Percentiles rank a stretch among this genome's conserved stretches.
These are phyloP conservation scores for Plectosphaerella sp. DNA, from an alignment of 2,329 filamentous ascomycete genomes.

Conservation along the genomic window DNA sequence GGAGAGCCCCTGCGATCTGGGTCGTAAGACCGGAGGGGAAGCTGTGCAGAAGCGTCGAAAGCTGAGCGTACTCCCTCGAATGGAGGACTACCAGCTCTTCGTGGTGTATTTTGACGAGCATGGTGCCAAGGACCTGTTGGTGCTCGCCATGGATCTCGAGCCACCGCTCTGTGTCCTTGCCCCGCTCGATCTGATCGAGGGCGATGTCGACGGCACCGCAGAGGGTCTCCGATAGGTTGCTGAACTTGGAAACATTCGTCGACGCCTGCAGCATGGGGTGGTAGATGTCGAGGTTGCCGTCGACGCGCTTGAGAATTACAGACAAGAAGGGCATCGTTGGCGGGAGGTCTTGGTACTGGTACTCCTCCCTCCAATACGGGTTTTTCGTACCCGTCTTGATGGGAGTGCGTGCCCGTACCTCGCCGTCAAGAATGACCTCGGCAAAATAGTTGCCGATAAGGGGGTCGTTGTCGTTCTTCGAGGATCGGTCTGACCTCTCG, in stretches of 20 bases:
- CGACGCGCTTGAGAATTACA: conserved; percentile 65
- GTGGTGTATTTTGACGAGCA: conserved; percentile 76
- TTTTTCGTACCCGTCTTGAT: conserved; percentile 67
- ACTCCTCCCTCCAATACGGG: conserved; percentile 80
- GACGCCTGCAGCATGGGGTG: conserved; percentile 38
- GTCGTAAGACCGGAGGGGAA: conserved; percentile 81
- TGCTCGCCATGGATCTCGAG: conserved; percentile 74
- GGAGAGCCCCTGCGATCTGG: conserved; percentile 76
- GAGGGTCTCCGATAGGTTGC: conserved; percentile 44
- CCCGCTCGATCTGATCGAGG: conserved; percentile 71
- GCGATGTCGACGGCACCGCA: conserved; percentile 77
- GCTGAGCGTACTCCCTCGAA: conserved; percentile 75
- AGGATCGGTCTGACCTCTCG: conserved; percentile 20
- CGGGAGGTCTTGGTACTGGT: conserved; percentile 71
- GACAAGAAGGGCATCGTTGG: conserved; percentile 64
- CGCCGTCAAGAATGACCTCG: conserved; percentile 75
- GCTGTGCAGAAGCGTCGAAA: conserved; percentile 78
- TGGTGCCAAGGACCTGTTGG: conserved; percentile 73
- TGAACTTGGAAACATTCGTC: conserved; percentile 35
- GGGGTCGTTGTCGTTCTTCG: conserved; percentile 35
- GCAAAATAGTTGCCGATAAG: conserved; percentile 68
- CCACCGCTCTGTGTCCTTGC: conserved; percentile 83
- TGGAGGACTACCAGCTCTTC: conserved; percentile 89
- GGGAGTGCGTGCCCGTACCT: conserved; percentile 71
- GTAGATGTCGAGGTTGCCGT: conserved; percentile 43